Evolutionary conservation across 2,329 filamentous ascomycete species (phyloP), one percentile per base, ranked within the genome.

Genomic region (Colletotrichum sp.): DNA sequence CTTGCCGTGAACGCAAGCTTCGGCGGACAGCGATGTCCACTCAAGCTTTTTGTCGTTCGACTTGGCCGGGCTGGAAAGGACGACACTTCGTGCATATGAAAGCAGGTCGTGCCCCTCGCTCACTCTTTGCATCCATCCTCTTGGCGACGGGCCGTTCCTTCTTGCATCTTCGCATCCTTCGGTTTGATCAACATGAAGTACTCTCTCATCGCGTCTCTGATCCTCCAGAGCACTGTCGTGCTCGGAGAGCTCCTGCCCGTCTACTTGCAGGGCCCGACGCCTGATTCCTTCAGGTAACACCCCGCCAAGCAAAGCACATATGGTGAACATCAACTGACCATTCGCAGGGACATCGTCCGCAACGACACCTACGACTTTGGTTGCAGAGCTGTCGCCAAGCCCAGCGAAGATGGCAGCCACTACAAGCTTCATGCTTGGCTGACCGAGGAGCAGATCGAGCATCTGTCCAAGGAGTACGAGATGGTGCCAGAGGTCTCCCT

Each of bases 301-400:
- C 21, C 4, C 3, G 48, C 64, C 26, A 18, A 15, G 15, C 7
- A 13, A 13, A 15, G 9, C 28, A 13, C 16, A 8, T 43, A 9
- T 6, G 24, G 32, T 7, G 32, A 7, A 24, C 26, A 18, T 8
- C 1, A 21, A 72, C 61, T 72, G 24, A 74, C 52, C 16, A 12
- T 6, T 4, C 2, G 9, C 48, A 74, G 72, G 12, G 72, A 74
- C 52, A 72, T 74, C 39, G 68, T 74, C 15, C 72, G 72, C 61
- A 74, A 74, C 52, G 72, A 74, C 28, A 72, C 72, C 3, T 71
- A 72, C 61, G 72, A 74, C 68, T 74, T 74, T 28, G 72, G 72
- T 10, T 74, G 72, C 72, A 71, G 72, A 36, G 72, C 72, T 26
- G 68, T 74, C 16, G 72, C 72, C 13, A 72, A 74, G 61, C 68